Conservation (phyloP, 148 eudicot genomes). For the Pouteria glomerata region DNA sequence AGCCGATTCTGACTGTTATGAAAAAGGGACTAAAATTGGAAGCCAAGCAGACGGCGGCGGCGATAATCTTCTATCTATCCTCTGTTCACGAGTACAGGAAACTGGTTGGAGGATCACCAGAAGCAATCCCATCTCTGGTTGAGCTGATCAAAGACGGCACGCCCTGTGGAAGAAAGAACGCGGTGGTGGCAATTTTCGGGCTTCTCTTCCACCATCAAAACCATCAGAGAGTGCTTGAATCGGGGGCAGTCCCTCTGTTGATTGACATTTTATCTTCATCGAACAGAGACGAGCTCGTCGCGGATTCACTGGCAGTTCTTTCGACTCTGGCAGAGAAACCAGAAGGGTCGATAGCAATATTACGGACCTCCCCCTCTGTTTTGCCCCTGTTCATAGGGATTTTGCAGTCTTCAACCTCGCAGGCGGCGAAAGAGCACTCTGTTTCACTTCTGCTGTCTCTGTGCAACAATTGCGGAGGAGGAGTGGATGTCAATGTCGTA, state of each 20-base stretch:
- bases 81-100: conserved; percentile 46
- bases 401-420: conserved; percentile 34
- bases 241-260: conserved; percentile 46
- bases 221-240: conserved; percentile 38
- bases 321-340: conserved; percentile 47
- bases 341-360: conserved; percentile 47
- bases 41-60: conserved; percentile 63
- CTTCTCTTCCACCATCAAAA: conserved; percentile 42
- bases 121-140: conserved; percentile 42
- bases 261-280: conserved; percentile 29
- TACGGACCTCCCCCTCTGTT: conserved; percentile 27
- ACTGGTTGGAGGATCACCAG: conserved; percentile 44
- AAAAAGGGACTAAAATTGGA: conserved; percentile 47
- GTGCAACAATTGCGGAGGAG: conserved; percentile 42
- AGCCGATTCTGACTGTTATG: conserved; percentile 34
- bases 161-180: conserved; percentile 58
- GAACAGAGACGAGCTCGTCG: conserved; percentile 36
- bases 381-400: conserved; percentile 21
- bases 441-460: conserved; percentile 54
- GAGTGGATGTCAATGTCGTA: no score
- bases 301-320: conserved; percentile 56
- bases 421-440: conserved; percentile 53
- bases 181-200: conserved; percentile 62
- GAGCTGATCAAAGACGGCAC: conserved; percentile 58
- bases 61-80: conserved; percentile 62